Base-by-base conservation (phyloP, 2,329 filamentous ascomycete species). In the Ceratocystis cubensis region DNA sequence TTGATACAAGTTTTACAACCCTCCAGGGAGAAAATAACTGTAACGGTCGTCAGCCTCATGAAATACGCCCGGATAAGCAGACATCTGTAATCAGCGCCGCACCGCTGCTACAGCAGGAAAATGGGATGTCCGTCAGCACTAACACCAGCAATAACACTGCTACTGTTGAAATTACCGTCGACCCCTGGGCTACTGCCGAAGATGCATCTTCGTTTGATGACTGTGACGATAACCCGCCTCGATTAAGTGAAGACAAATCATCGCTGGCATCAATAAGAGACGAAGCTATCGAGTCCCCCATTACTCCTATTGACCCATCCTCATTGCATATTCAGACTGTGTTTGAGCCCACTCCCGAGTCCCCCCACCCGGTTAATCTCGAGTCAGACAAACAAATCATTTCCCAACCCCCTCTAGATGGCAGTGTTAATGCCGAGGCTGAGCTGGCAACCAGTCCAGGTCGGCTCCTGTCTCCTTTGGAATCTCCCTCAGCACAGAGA, bases 131-230 rank as follows among this genome's bases (percentile, higher is more conserved):
- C 10, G n/a, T 46, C n/a, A 37, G n/a, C 28, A 13, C 25, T 5
- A 61, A 45, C 13, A 15, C 50, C 13, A 10, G 30, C 4, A 30
- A 25, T 28, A 45, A 37, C n/a, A 41, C 37, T 2, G 25, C 37
- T 25, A 50, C 64, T n/a, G 7, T 48, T 30, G 64, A 65, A 45
- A 61, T 61, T 3, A 25, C 37, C 15, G 30, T 66, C 48, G 66
- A 66, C 63, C 61, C 66, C 37, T 66, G 66, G 66, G 64, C 66
- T 37, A 13, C 56, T 62, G 66, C 57, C 8, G 41, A 56, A 7
- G 59, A 37, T n/a, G 64, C 59, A 44, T 61, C 64, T 25, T n/a
- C 44, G 25, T 66, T 64, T 44, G 56, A 33, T 10, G 20, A 25
- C 41, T 30, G 48, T 28, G 41, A 59, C 61, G 66, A 65, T 7